These are phyloP conservation scores for Hypocrella siamensis DNA, from an alignment of 2,329 filamentous ascomycete genomes.

Conservation along the genomic window DNA sequence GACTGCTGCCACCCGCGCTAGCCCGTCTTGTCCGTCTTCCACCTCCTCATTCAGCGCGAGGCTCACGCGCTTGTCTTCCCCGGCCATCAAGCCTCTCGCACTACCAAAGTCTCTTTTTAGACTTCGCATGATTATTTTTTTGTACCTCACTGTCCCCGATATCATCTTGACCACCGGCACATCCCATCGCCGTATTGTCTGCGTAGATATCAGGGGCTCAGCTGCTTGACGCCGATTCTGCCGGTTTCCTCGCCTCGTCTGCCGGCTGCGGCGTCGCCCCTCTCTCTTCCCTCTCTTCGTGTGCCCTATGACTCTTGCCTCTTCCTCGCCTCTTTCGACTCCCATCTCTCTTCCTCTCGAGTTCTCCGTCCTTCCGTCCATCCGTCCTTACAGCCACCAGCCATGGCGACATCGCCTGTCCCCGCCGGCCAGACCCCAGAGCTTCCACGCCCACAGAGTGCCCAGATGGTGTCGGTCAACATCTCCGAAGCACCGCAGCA, in stretches of 20 bases:
- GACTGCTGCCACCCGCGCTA: too few species aligned
- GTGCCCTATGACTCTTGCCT: background rate
- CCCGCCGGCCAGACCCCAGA: conserved; percentile 19
- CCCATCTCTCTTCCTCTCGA: background rate
- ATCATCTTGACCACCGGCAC: background rate
- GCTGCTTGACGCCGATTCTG: conserved; percentile 2
- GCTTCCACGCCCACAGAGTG: conserved; percentile 16
- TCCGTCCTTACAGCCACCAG: conserved; percentile 3
- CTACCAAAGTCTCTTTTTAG: background rate
- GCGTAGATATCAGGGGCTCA: conserved; percentile 1
- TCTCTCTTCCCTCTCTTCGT: background rate
- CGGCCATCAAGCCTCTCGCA: background rate
- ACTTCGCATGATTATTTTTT: background rate
- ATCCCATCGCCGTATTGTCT: background rate
- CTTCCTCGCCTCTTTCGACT: conserved; percentile 1
- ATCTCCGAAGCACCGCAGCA: conserved; percentile 24
- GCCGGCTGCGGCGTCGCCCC: conserved; percentile 4
- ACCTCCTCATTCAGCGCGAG: conserved; percentile 6
- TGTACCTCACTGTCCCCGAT: background rate
- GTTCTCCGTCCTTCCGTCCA: background rate
- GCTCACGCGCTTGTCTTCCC: conserved; percentile 4
- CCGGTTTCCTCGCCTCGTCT: conserved; percentile 1
- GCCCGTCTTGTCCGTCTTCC: conserved; percentile 2
- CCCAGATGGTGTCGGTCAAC: conserved; percentile 29
- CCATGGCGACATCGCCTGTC: conserved; percentile 22